A percentile compares a stretch with the other conserved stretches of the same genome.
These are phyloP conservation scores for Helotiales sp. DNA, from an alignment of 2,329 filamentous ascomycete genomes.

Conservation along the genomic window DNA sequence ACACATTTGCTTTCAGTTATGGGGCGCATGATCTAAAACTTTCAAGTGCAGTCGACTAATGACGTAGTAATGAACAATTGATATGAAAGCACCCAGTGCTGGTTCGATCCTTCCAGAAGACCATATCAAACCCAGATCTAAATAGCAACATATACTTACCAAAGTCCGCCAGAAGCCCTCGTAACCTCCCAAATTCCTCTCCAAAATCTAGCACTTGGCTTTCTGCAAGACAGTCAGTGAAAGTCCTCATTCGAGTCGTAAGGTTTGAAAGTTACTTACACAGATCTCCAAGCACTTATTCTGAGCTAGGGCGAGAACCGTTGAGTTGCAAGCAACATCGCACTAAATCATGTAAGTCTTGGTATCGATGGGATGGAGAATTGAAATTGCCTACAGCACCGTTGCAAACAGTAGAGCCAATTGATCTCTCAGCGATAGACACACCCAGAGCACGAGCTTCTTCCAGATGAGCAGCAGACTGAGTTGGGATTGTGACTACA, in stretches of 20 bases:
- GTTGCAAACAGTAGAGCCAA: slow-evolving; percentile 1
- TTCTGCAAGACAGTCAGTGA: not conserved
- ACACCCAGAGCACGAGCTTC: not conserved
- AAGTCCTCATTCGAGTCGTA: not conserved
- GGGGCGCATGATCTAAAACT: too few species aligned
- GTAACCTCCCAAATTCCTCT: not conserved
- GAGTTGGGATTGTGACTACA: not conserved
- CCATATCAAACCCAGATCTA: not conserved
- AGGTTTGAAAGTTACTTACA: slow-evolving; percentile 3
- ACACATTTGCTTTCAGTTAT: too few species aligned
- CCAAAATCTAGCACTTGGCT: not conserved
- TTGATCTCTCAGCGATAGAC: not conserved
- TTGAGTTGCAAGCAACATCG: slow-evolving; percentile 15
- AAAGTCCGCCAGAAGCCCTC: not conserved
- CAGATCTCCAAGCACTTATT: slow-evolving; percentile 12
- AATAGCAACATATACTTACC: not conserved
- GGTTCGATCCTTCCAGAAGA: too few species aligned
- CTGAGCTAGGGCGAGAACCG: slow-evolving; percentile 11
- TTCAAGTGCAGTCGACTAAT: not conserved
- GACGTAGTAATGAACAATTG: not conserved
- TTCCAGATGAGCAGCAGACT: not conserved
- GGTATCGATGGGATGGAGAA: not conserved
- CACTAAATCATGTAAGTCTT: slow-evolving; percentile 3
- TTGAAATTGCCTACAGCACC: not conserved
- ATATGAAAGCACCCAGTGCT: not conserved